Base-by-base conservation (phyloP, 2,329 filamentous ascomycete species). In the Sclerotinia borealis region DNA sequence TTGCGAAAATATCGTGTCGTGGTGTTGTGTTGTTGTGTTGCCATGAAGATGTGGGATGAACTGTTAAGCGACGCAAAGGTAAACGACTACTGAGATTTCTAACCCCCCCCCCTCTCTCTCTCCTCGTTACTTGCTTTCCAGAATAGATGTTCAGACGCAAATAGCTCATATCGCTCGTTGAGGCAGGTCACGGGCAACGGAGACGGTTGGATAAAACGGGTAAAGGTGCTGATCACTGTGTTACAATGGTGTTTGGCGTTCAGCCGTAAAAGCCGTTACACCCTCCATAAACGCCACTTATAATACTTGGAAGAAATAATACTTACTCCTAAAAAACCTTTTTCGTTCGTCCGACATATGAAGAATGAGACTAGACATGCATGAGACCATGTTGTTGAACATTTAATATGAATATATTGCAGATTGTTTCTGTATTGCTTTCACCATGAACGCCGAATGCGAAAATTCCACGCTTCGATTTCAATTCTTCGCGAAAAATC, bases 401-500 rank as follows among this genome's bases (percentile, higher is more conserved):
- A 43, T 43, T 55, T 9, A 61, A 55, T 25, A 43, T 61, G 27
- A 49, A 59, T 49, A 15, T 48, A 49, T 59, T 50, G 56, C 29
- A 41, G 54, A 36, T 43, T 34, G n/a, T 43, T 43, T 43, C 48
- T 52, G 59, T 52, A 43, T 31, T 55, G 48, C 55, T 47, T 25
- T 61, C 48, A 34, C 59, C 22, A 45, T 45, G 37, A 52, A 61
- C 59, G 48, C 59, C 29, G 29, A 47, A 61, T 27, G n/a, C 50
- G 39, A 45, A 45, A 55, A 47, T 10, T 34, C 34, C 31, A 61
- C 37, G 37, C 59, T 61, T 43, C 31, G 8, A 39, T 49, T n/a
- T n/a, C 56, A 49, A 31, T 43, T 41, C 31, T 17, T 27, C 22
- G 43, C 10, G n/a, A 45, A 59, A 29, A 62, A 56, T 73, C 66